These are phyloP conservation scores for Lentinus brumalis DNA, from an alignment of 768 basidiomycete genomes.

Conservation along the genomic window DNA sequence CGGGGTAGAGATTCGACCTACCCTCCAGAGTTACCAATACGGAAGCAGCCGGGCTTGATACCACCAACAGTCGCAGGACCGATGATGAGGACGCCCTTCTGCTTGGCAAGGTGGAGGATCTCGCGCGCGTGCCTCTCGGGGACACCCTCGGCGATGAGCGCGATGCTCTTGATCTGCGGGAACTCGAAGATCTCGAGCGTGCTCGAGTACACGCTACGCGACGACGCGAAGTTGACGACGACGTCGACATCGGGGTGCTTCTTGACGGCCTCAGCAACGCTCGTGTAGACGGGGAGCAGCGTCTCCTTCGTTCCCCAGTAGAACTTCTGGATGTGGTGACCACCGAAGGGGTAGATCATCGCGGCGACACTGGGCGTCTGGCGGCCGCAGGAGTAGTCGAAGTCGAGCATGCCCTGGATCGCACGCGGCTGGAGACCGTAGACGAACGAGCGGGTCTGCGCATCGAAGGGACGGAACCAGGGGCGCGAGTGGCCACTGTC, in stretches of 20 bases:
- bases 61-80: conserved; percentile 99
- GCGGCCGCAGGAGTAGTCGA: conserved; percentile 97
- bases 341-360: conserved; percentile 99
- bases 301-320: conserved; percentile 99
- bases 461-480: conserved; percentile 90
- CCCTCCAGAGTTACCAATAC: conserved; percentile 99
- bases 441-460: conserved; percentile 92
- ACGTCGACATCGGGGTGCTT: conserved; percentile 98
- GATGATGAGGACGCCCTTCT: conserved; percentile 87
- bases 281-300: conserved; percentile 95
- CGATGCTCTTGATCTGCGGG: conserved; percentile 72
- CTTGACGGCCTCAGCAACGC: conserved; percentile 83
- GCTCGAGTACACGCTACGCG: conserved; percentile 90
- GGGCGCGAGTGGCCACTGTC: conserved; percentile 55
- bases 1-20: conserved; percentile 34
- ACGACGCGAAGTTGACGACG: conserved; percentile 96
- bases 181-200: conserved; percentile 88
- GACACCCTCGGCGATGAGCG: conserved; percentile 98
- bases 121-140: conserved; percentile 97
- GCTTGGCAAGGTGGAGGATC: conserved; percentile 85
- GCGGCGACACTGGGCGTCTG: conserved; percentile 90
- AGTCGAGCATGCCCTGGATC: conserved; percentile 98
- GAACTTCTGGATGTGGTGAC: conserved; percentile 99
- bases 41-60: conserved; percentile 99
- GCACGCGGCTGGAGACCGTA: conserved; percentile 99